phyloP scores from a whole-genome alignment of 345 rosid species.

The Stellera chamaejasme region DNA sequence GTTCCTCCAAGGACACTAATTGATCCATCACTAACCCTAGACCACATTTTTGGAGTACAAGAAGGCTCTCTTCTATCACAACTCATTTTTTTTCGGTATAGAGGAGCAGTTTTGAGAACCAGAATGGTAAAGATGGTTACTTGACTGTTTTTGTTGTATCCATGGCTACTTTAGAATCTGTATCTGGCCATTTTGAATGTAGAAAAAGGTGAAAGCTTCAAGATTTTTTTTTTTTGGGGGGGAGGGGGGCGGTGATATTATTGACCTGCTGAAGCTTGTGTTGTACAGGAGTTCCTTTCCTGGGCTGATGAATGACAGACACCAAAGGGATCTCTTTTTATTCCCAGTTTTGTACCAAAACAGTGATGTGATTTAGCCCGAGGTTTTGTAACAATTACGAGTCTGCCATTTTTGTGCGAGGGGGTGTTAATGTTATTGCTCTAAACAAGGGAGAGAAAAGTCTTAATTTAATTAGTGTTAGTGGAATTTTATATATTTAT shows the following conservation, averaged over 20 bases:
- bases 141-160: conserved; percentile 16
- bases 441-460: conserved; percentile 5
- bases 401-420: conserved; percentile 5
- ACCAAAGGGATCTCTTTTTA: conserved; percentile 19
- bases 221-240: no score
- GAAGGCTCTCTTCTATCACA: conserved; percentile 19
- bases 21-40: conserved; percentile 33
- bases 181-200: conserved; percentile 16
- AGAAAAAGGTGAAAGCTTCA: conserved; percentile 29
- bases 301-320: conserved; percentile 8
- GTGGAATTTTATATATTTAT: conserved; percentile 15
- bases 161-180: conserved; percentile 8
- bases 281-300: conserved; percentile 27
- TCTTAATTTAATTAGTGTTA: conserved; percentile 8
- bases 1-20: conserved; percentile 34
- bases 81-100: conserved; percentile 20
- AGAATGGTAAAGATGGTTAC: conserved; percentile 21
- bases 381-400: conserved; percentile 13
- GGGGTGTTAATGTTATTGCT: conserved; percentile 15
- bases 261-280: conserved; percentile 15
- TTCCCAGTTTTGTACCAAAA: conserved; percentile 26
- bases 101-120: conserved; percentile 32
- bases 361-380: conserved; percentile 8
- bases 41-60: conserved; percentile 17
- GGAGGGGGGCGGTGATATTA: conserved; percentile 9